Percentiles rank a stretch among this genome's conserved stretches.
phyloP scores from a whole-genome alignment of 2,329 filamentous ascomycete species.

The Ascosphaera pollenicola region DNA sequence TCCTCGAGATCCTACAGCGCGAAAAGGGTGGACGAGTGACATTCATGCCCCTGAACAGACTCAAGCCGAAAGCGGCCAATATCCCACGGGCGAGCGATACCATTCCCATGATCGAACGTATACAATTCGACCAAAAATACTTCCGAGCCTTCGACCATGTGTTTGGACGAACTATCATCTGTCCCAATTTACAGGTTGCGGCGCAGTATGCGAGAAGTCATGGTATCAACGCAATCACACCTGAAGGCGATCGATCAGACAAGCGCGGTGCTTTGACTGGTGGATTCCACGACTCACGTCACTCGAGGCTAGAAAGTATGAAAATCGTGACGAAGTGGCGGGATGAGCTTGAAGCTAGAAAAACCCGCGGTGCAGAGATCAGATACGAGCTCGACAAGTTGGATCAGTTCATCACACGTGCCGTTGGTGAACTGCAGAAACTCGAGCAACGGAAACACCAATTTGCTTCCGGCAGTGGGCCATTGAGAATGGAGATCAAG shows the following conservation, averaged over 20 bases:
- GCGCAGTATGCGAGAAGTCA: slow-evolving; percentile 84
- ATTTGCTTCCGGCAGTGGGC: slow-evolving; percentile 61
- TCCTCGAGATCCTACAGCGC: slow-evolving; percentile 59
- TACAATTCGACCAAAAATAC: slow-evolving; percentile 54
- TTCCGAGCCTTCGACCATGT: slow-evolving; percentile 83
- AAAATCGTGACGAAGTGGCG: slow-evolving; percentile 54
- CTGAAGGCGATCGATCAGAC: slow-evolving; percentile 84
- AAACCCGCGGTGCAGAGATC: slow-evolving; percentile 41
- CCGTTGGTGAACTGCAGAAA: slow-evolving; percentile 67
- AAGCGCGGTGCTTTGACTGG: slow-evolving; percentile 90
- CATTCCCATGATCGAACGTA: slow-evolving; percentile 64
- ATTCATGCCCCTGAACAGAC: slow-evolving; percentile 76
- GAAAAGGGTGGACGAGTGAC: slow-evolving; percentile 72
- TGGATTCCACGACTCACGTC: slow-evolving; percentile 72
- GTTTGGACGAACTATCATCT: slow-evolving; percentile 88
- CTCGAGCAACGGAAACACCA: slow-evolving; percentile 56
- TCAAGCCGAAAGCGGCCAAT: slow-evolving; percentile 48
- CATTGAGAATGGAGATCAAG: slow-evolving; percentile 54
- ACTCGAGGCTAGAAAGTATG: slow-evolving; percentile 71
- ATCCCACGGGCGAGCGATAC: slow-evolving; percentile 74
- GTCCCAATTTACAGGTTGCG: slow-evolving; percentile 69
- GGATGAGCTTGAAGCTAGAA: slow-evolving; percentile 47
- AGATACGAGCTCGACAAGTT: slow-evolving; percentile 50
- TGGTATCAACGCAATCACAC: slow-evolving; percentile 77
- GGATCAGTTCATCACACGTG: slow-evolving; percentile 71